A percentile compares a stretch with the other conserved stretches of the same genome.
These are phyloP conservation scores for Sugiyamaella valdiviana DNA, from an alignment of 805 yeast genomes.

Conservation along the genomic window DNA sequence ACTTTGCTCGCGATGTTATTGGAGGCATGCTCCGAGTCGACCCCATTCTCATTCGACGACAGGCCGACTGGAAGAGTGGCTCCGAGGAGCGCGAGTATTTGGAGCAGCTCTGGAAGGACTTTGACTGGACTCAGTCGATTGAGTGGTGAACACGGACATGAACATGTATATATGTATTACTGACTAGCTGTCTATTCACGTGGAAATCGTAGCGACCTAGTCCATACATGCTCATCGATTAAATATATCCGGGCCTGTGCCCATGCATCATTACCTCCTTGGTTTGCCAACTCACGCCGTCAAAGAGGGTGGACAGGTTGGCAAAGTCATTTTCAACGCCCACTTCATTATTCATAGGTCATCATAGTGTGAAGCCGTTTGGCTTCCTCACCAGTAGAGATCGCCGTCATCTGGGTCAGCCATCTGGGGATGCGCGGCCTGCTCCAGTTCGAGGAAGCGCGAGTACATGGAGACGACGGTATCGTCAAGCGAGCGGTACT, in stretches of 20 bases:
- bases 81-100: conserved; percentile 31
- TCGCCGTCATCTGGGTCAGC: background rate
- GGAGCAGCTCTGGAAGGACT: conserved; percentile 33
- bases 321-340: no score
- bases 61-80: conserved; percentile 28
- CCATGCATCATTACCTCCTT: no score
- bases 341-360: no score
- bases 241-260: no score
- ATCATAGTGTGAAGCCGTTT: no score
- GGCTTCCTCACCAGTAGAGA: background rate
- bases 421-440: background rate
- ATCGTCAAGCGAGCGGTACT: conserved; percentile 35
- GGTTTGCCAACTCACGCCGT: no score
- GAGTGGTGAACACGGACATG: background rate
- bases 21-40: conserved; percentile 42
- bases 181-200: no score
- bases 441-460: conserved; percentile 36
- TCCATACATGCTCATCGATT: no score
- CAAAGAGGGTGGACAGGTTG: no score
- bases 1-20: conserved; percentile 40
- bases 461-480: conserved; percentile 39
- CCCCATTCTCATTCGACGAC: conserved; percentile 32
- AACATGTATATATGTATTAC: no score
- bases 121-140: conserved; percentile 28
- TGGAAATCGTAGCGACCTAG: no score